Evolutionary conservation across 192 early-diverging fungal genomes (phyloP), one percentile per base, ranked within the genome.

Genomic region (Geranomyces variabilis): DNA sequence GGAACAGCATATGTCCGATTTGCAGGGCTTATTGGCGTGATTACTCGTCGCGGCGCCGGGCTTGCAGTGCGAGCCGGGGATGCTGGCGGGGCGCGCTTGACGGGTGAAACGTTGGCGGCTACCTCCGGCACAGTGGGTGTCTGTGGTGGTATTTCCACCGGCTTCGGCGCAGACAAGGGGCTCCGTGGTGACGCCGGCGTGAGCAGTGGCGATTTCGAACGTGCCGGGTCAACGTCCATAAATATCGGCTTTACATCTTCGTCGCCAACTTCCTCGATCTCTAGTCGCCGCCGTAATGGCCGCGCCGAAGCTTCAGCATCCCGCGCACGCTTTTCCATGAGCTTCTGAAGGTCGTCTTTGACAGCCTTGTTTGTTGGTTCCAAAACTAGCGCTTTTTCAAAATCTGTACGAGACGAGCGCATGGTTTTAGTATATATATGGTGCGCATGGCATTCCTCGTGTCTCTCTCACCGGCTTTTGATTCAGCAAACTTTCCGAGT

Each of bases 301-400:
- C 67, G 36, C 61, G 69, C 29, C n/a, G 63, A n/a, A 19, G 22
- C 58, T 30, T 60, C 58, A 60, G 58, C 17, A 8, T 60, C 58
- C 24, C 58, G 58, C 17, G 58, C 51, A 53, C 31, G 58, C 31
- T 60, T 60, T 4, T 28, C 58, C 29, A 60, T 5, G 17, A 60
- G 58, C 31, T 60, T 60, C 28, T 17, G 15, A 31, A 60, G 31
- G 51, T 94, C 92, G 13, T 85, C 80, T 62, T 85, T 86, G 30
- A 93, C 75, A 10, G 83, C 53, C 30, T 82, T 82, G 72, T 93
- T 91, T 1, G 66, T 73, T 0, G 92, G 92, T 46, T 94, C 91
- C 60, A 94, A 75, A 1, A 80, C 77, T 29, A 86, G 31, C 9
- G 89, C 91, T 8, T 57, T 19, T 56, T 91, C 80, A 43, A 92